phyloP scores from a whole-genome alignment of 331 rosid genomes.

The Telfairia occidentalis region DNA sequence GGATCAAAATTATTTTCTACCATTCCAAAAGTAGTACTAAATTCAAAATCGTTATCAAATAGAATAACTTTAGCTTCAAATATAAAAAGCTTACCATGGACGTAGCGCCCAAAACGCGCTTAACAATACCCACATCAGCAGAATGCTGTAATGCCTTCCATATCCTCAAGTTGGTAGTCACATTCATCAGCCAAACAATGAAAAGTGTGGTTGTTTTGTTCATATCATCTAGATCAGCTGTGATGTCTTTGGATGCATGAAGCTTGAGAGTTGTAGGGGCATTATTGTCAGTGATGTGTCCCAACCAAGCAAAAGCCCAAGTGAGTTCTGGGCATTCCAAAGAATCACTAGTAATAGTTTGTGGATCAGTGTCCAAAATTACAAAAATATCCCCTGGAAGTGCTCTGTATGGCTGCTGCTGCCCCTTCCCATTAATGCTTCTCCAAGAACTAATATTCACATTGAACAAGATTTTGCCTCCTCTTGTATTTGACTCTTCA shows the following conservation, averaged over 20 bases:
- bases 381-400: constrained; percentile 44
- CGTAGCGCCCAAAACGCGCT: constrained; percentile 11
- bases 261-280: constrained; percentile 8
- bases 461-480: constrained; percentile 15
- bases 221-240: constrained; percentile 16
- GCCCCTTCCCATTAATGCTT: constrained; percentile 13
- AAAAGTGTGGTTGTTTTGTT: constrained; percentile 15
- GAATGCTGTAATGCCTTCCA: constrained; percentile 40
- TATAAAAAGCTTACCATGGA: constrained; percentile 14
- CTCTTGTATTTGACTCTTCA: constrained; percentile 8
- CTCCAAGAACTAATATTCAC: not conserved
- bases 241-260: constrained; percentile 18
- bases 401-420: constrained; percentile 41
- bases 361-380: constrained; percentile 35
- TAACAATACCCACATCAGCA: constrained; percentile 11
- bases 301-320: constrained; percentile 30
- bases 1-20: too few species aligned
- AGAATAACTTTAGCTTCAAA: not conserved
- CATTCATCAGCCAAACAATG: constrained; percentile 27
- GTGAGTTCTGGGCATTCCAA: constrained; percentile 25
- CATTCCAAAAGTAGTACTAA: not conserved
- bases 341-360: constrained; percentile 16
- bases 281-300: constrained; percentile 10
- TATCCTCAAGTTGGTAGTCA: constrained; percentile 20
- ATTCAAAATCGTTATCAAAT: not conserved